A percentile compares a stretch with the other conserved stretches of the same genome.
These are phyloP conservation scores for Coelastrella sp. DNA, from an alignment of 139 green algal species.

Conservation along the genomic window DNA sequence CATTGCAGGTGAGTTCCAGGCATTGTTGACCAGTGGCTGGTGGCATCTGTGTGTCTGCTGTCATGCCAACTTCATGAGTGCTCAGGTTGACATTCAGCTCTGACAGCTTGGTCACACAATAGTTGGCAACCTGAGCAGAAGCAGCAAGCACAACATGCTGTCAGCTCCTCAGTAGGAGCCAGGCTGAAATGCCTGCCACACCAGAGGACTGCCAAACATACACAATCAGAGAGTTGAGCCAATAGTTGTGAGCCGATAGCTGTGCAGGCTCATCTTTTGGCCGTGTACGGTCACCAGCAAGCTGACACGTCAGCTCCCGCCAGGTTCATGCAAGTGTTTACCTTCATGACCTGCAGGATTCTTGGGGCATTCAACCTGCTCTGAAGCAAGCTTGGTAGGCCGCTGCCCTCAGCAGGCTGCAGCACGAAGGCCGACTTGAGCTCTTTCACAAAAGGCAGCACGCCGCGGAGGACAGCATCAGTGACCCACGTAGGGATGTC, in stretches of 20 bases:
- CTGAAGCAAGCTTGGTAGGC: slow-evolving; percentile 79
- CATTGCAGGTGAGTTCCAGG: slow-evolving; percentile 74
- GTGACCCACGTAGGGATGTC: slow-evolving; percentile 79
- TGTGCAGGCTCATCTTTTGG: too few species aligned
- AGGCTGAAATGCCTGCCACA: not conserved
- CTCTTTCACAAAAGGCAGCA: slow-evolving; percentile 60
- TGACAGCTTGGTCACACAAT: slow-evolving; percentile 56
- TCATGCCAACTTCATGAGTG: slow-evolving; percentile 26
- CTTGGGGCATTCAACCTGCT: slow-evolving; percentile 86
- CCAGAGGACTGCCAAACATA: not conserved
- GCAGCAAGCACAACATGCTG: slow-evolving; percentile 24
- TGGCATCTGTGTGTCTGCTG: slow-evolving; percentile 26
- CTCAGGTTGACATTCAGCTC: slow-evolving; percentile 32
- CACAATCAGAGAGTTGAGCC: not conserved
- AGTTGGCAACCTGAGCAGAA: slow-evolving; percentile 61
- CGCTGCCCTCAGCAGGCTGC: slow-evolving; percentile 69
- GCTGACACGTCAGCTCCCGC: too few species aligned
- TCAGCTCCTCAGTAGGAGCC: not conserved
- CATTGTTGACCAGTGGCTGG: slow-evolving; percentile 1
- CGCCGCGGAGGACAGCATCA: slow-evolving; percentile 74
- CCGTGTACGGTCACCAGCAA: too few species aligned
- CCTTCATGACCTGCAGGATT: slow-evolving; percentile 88
- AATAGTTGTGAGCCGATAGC: too few species aligned
- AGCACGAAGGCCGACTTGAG: slow-evolving; percentile 89
- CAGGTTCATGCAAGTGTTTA: slow-evolving; percentile 16